Conservation (phyloP, 2,329 filamentous ascomycete genomes). For the Colletotrichum lini region DNA sequence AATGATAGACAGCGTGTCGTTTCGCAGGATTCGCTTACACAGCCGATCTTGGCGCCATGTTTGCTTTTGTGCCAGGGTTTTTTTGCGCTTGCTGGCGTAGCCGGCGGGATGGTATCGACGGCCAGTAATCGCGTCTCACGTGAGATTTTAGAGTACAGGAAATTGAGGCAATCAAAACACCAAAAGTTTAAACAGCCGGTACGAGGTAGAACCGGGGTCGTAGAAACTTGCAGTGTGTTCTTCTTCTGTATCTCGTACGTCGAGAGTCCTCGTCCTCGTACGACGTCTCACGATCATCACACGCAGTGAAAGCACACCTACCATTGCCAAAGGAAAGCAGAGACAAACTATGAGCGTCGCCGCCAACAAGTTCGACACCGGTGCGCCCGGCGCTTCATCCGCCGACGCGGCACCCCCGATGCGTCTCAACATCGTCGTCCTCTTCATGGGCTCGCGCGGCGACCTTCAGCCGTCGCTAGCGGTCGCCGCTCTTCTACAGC, state of each 20-base stretch:
- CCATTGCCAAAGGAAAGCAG: neutral
- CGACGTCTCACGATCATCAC: neutral
- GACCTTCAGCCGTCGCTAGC: conserved; percentile 66
- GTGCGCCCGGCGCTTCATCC: neutral
- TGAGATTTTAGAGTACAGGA: conserved; percentile 6
- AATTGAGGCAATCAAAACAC: conserved; percentile 1
- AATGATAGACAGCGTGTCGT: neutral
- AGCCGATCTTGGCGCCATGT: neutral
- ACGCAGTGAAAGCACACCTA: neutral
- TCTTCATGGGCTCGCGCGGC: conserved; percentile 60
- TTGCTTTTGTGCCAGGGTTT: neutral
- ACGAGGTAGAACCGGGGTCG: no score
- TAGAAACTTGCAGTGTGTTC: no score
- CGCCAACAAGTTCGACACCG: neutral
- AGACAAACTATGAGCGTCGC: neutral
- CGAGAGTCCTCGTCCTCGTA: neutral
- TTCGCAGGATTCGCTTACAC: neutral
- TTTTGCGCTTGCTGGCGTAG: conserved; percentile 11
- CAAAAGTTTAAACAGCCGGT: neutral
- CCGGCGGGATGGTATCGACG: neutral
- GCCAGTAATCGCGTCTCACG: conserved; percentile 12
- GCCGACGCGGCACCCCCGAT: neutral
- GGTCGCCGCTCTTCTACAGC: conserved; percentile 57
- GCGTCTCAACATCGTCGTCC: conserved; percentile 61
- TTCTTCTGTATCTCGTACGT: neutral